Conservation (phyloP, 1,139 yeast genomes). For the Nakaseomyces bracarensis region DNA sequence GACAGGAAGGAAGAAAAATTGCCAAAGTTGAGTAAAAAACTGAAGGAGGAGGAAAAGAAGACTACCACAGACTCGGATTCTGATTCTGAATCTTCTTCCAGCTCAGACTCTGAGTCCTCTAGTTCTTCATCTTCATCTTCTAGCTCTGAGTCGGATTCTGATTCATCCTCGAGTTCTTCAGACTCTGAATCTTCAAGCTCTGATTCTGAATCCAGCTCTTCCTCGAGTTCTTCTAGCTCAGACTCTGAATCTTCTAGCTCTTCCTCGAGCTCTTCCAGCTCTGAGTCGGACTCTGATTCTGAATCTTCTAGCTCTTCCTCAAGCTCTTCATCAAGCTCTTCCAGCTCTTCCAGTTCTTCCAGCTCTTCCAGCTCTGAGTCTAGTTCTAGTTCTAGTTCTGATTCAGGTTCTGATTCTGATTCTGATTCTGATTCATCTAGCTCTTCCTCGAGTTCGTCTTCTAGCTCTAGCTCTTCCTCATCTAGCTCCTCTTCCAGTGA, state of each 20-base stretch:
- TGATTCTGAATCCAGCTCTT: constrained; percentile 22
- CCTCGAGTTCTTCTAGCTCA: constrained; percentile 7
- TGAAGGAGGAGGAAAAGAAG: constrained; percentile 16
- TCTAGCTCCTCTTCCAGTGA: constrained; percentile 12
- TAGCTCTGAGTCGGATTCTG: constrained; percentile 13
- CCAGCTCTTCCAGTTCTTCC: constrained; percentile 15
- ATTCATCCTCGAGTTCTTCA: constrained; percentile 15
- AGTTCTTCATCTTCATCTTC: constrained; percentile 13
- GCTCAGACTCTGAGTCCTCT: constrained; percentile 11
- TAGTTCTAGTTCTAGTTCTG: constrained; percentile 12
- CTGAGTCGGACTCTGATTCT: constrained; percentile 13
- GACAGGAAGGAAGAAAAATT: constrained; percentile 12
- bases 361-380: constrained; percentile 14
- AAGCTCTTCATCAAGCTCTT: constrained; percentile 12
- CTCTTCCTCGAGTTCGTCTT: constrained; percentile 15
- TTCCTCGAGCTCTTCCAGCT: constrained; percentile 17
- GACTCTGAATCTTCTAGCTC: constrained; percentile 11
- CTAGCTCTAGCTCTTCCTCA: constrained; percentile 11
- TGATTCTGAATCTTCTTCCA: constrained; percentile 17
- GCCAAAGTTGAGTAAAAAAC: constrained; percentile 28
- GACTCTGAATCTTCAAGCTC: constrained; percentile 15
- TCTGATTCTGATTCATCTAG: constrained; percentile 14
- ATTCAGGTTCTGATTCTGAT: constrained; percentile 11
- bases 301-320: constrained; percentile 16
- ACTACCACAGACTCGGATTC: constrained; percentile 17